Evolutionary conservation across 2,329 filamentous ascomycete genomes (phyloP).

Genomic region (Diaporthe citri): DNA sequence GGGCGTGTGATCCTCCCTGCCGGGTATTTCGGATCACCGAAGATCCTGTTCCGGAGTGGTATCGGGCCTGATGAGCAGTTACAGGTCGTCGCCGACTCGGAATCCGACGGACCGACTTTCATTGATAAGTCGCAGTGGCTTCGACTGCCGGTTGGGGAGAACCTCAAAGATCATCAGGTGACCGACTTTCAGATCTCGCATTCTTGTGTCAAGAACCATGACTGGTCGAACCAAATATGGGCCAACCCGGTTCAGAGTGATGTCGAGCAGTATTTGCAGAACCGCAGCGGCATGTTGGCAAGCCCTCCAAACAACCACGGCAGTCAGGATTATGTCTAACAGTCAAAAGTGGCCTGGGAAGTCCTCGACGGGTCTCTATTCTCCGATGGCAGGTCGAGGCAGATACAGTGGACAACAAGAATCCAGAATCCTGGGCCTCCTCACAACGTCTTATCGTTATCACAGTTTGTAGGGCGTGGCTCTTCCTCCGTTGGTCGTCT

Average conservation of each 20-base stretch:
- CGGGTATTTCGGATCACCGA: conserved; percentile 72
- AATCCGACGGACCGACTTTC: conserved; percentile 59
- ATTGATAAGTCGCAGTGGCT: conserved; percentile 60
- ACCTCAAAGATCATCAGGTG: conserved; percentile 57
- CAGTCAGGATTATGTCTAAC: not conserved
- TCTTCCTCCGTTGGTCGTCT: not conserved
- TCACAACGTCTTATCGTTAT: not conserved
- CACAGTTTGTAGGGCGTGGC: not conserved
- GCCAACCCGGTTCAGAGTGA: conserved; percentile 4
- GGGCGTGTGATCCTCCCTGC: conserved; percentile 73
- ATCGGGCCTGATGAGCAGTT: conserved; percentile 70
- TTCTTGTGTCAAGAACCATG: conserved; percentile 4
- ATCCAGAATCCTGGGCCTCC: conserved; percentile 11
- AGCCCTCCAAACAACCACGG: conserved; percentile 14
- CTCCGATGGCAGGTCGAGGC: conserved; percentile 10
- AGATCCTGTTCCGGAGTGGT: conserved; percentile 73
- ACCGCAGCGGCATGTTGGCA: conserved; percentile 3
- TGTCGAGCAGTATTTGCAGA: conserved; percentile 3
- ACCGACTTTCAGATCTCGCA: conserved; percentile 24
- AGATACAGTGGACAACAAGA: conserved; percentile 13
- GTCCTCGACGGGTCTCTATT: conserved; percentile 1
- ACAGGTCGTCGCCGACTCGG: conserved; percentile 55
- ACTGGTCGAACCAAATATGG: conserved; percentile 18
- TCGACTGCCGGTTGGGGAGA: conserved; percentile 62
- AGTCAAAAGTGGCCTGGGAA: not conserved